Percentiles rank a stretch among this genome's conserved stretches.
Evolutionary conservation across 2,329 filamentous ascomycete species (phyloP).

Genomic region (Arthroderma sp.): DNA sequence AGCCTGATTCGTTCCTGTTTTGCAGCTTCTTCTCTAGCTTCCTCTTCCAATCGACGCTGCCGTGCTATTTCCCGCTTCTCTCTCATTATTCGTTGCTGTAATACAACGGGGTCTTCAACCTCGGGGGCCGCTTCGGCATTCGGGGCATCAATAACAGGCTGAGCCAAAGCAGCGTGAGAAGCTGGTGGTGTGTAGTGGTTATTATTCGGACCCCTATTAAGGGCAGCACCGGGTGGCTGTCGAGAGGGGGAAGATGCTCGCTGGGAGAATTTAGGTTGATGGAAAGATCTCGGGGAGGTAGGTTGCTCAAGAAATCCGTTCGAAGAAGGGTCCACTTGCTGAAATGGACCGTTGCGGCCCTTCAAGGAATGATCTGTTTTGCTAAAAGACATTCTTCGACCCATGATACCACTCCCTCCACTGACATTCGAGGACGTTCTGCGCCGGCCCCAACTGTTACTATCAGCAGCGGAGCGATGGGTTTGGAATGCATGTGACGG

Average conservation of each 20-base stretch:
- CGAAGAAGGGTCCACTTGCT: slow-evolving; percentile 26
- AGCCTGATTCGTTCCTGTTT: slow-evolving; percentile 44
- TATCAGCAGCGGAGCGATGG: slow-evolving; percentile 53
- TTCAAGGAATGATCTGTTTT: slow-evolving; percentile 32
- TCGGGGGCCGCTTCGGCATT: slow-evolving; percentile 10
- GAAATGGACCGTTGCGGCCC: slow-evolving; percentile 21
- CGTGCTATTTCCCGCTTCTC: slow-evolving; percentile 46
- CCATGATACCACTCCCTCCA: slow-evolving; percentile 61
- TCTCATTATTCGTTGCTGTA: slow-evolving; percentile 49
- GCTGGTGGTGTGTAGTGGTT: slow-evolving; percentile 17
- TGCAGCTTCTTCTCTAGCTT: slow-evolving; percentile 43
- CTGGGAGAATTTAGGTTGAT: slow-evolving; percentile 16
- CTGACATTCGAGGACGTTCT: slow-evolving; percentile 86
- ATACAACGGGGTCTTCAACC: slow-evolving; percentile 33
- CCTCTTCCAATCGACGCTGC: slow-evolving; percentile 40
- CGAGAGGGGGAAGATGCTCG: background rate
- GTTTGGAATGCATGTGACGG: slow-evolving; percentile 81
- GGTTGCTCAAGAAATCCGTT: slow-evolving; percentile 24
- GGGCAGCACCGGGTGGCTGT: no score
- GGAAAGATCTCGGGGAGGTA: slow-evolving; percentile 14
- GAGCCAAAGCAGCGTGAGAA: slow-evolving; percentile 9
- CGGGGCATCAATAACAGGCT: slow-evolving; percentile 7
- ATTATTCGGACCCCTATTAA: background rate
- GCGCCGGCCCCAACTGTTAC: slow-evolving; percentile 53
- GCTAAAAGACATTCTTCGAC: slow-evolving; percentile 48